Evolutionary conservation across 768 basidiomycete genomes (phyloP).

Genomic region (Gautieria morchelliformis): DNA sequence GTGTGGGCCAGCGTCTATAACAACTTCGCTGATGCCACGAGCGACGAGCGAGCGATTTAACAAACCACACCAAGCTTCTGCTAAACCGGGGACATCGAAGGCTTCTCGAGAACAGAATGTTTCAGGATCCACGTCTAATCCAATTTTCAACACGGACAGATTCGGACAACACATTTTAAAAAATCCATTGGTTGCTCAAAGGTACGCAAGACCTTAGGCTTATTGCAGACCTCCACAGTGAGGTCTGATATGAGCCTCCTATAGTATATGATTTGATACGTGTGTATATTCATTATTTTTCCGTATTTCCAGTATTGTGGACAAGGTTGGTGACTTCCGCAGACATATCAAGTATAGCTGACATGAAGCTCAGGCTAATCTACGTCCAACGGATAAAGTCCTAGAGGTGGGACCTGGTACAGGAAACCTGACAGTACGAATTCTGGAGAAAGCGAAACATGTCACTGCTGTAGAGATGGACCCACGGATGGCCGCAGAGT

Average conservation of each 20-base stretch:
- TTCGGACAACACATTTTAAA: slow-evolving; percentile 98
- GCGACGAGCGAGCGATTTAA: slow-evolving; percentile 70
- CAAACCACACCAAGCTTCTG: slow-evolving; percentile 53
- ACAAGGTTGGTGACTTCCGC: slow-evolving; percentile 32
- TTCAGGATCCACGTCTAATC: slow-evolving; percentile 50
- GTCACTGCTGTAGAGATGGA: slow-evolving; percentile 96
- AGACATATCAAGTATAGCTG: neutral
- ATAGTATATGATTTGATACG: neutral
- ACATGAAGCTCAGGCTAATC: slow-evolving; percentile 56
- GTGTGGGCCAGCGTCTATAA: neutral
- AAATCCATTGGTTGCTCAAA: slow-evolving; percentile 84
- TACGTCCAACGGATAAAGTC: slow-evolving; percentile 90
- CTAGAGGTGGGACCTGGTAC: slow-evolving; percentile 98
- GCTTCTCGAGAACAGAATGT: slow-evolving; percentile 29
- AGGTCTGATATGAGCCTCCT: neutral
- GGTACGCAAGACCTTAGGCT: slow-evolving; percentile 38
- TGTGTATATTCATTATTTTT: neutral
- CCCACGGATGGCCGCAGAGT: slow-evolving; percentile 96
- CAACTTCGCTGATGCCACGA: slow-evolving; percentile 49
- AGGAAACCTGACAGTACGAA: slow-evolving; percentile 90
- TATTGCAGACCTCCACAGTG: neutral
- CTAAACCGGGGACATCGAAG: slow-evolving; percentile 42
- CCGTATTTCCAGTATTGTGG: slow-evolving; percentile 39
- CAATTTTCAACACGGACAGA: slow-evolving; percentile 88
- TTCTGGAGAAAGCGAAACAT: slow-evolving; percentile 87